Percentiles rank a stretch among this genome's conserved stretches.
Evolutionary conservation across 768 basidiomycete species (phyloP).

Genomic region (Lactarius trivialis): DNA sequence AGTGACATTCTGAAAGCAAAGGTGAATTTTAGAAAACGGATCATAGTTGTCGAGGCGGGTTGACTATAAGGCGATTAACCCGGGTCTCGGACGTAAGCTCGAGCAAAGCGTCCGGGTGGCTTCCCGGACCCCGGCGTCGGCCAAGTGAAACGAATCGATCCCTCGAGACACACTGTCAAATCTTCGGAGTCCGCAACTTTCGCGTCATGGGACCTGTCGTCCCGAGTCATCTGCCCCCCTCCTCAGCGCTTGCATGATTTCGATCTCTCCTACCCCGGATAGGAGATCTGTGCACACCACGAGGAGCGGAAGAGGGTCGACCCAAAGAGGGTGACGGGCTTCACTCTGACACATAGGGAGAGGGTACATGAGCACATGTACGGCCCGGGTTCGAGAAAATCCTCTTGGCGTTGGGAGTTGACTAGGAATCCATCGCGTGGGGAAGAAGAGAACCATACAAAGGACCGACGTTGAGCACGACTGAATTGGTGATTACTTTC

Average conservation of each 20-base stretch:
- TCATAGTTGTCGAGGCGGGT: background rate
- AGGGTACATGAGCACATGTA: too few species aligned
- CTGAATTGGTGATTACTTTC: background rate
- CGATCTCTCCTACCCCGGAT: background rate
- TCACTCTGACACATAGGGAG: too few species aligned
- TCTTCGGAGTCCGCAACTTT: background rate
- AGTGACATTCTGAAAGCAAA: too few species aligned
- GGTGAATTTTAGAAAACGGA: too few species aligned
- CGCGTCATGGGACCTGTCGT: background rate
- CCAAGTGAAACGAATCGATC: background rate
- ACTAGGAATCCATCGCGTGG: background rate
- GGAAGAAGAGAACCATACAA: background rate
- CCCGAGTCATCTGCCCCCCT: background rate
- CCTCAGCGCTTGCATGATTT: background rate
- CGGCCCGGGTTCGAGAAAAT: too few species aligned
- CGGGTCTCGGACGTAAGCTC: too few species aligned
- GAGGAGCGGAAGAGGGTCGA: background rate
- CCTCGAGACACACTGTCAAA: background rate
- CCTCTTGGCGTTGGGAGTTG: too few species aligned
- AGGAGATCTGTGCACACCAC: background rate
- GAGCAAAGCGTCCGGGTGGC: too few species aligned
- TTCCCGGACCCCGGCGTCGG: background rate
- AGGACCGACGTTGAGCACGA: background rate
- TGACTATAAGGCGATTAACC: too few species aligned
- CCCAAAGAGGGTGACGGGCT: too few species aligned